Base-by-base conservation (phyloP, 169 alveolate genomes). In the Cryptosporidium baileyi region DNA sequence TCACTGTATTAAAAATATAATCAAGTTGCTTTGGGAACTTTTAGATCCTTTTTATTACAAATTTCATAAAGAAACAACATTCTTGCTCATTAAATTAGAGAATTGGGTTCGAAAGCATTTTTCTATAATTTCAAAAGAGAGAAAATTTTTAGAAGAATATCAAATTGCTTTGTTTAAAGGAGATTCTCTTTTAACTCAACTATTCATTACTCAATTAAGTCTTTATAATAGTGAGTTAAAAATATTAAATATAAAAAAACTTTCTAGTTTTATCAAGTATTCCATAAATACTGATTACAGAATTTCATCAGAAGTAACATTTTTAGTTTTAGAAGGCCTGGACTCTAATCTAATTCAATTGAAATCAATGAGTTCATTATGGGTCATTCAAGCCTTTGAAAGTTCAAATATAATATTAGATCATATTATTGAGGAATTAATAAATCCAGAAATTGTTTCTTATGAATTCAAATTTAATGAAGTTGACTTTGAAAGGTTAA, bases 291-390 rank as follows among this genome's bases (percentile, higher is more conserved):
- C 65, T 4, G 7, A 38, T 9, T 74, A 54, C 22, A 54, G 24
- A 51, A 54, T 74, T 74, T 67, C 85, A 4, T 34, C 47, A 8
- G 85, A 74, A 54, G 85, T 74, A 13, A 74, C 67, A 2, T 74
- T 74, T 57, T 30, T 74, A 22, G 36, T 74, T 34, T 30, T 74
- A 52, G 85, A 74, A 38, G 85, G 85, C 1, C 43, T 74, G 26
- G 85, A 74, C 38, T 74, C 85, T 26, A 54, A 38, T 9, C 36
- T 6, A 7, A 32, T 38, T 54, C 65, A 38, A 34, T 67, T 74
- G n/a, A 51, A 28, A 57, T 32, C 74, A 24, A 32, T 59, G 3
- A 51, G 85, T 36, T 74, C 85, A 17, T 38, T 57, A 41, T 74
- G 85, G 85, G 36, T 74, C 34, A 38, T 40, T 15, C 65, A 74